Evolutionary conservation across 2,329 filamentous ascomycete species (phyloP).

Genomic region (Colletotrichum sp.): DNA sequence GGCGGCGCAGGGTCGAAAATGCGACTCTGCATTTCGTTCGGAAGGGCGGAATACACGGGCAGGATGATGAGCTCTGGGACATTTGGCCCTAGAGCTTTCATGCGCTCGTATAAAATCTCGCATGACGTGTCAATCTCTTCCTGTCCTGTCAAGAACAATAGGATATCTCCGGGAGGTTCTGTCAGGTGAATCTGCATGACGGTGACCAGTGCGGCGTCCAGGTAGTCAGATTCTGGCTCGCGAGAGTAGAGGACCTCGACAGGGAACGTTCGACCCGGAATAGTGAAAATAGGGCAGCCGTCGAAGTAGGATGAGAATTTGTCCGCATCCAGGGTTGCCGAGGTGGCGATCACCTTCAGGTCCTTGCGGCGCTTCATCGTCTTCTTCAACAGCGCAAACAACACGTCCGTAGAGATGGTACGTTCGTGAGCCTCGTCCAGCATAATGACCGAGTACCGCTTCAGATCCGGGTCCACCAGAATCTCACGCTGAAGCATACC

Average conservation of each 20-base stretch:
- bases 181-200: conserved; percentile 98
- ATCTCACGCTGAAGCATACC: conserved; percentile 98
- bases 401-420: conserved; percentile 92
- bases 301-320: conserved; percentile 98
- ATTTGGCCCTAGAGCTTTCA: conserved; percentile 90
- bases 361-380: conserved; percentile 85
- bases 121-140: conserved; percentile 97
- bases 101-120: conserved; percentile 90
- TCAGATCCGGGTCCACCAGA: conserved; percentile 86
- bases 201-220: conserved; percentile 92
- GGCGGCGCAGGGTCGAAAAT: conserved; percentile 94
- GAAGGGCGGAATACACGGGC: conserved; percentile 94
- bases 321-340: conserved; percentile 93
- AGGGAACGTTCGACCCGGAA: conserved; percentile 92
- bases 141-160: conserved; percentile 96
- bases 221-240: conserved; percentile 94
- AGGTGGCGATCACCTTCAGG: conserved; percentile 94
- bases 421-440: conserved; percentile 97
- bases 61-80: conserved; percentile 93
- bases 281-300: conserved; percentile 94
- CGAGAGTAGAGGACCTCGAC: conserved; percentile 95
- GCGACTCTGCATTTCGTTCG: conserved; percentile 88
- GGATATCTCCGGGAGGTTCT: conserved; percentile 89
- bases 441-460: conserved; percentile 95
- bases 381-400: conserved; percentile 95